Evolutionary conservation across 768 basidiomycete species (phyloP), one percentile per base, ranked within the genome.

Genomic region (Tricholoma sp.): DNA sequence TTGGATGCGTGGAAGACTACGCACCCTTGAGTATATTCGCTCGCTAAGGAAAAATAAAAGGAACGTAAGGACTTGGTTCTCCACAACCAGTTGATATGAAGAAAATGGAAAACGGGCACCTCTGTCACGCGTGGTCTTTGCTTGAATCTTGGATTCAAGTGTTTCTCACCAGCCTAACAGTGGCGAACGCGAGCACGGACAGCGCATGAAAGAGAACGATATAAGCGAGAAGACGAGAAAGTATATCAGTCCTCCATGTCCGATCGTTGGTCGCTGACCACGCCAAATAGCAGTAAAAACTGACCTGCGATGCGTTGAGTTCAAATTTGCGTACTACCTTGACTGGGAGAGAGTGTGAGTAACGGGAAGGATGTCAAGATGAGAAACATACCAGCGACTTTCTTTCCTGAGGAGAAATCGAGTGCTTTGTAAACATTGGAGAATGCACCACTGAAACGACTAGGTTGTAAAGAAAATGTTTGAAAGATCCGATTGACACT

Each of bases 71-170:
- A 69, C 47, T 49, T 34, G 42, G 52, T 47, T 49, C 53, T 32
- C 47, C 55, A 60, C 42, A 58, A 33, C 33, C 44, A 51, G 48
- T 36, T 56, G 49, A 60, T 12, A 17, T 29, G 29, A 31, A 65
- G 49, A 61, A 45, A 57, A 57, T 60, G 63, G 60, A 57, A 52
- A 69, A 68, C 74, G 69, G 52, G 41, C 52, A 97, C 95, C 95
- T 97, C 95, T 81, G 92, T 96, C 70, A 89, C 89, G 80, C 94
- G 91, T 80, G 95, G 92, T 79, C 89, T 92, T 78, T 94, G 94
- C 80, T 95, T 95, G 79, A 96, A 95, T 70, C 91, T 85, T 59
- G 86, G 80, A 72, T 94, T 95, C 70, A 98, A 78, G 74, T 96
- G 92, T 73, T 91, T 96, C 70, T 94, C 89, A 68, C 91, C 90